Evolutionary conservation across 2,329 filamentous ascomycete genomes (phyloP).

Genomic region (Cladophialophora yegresii): DNA sequence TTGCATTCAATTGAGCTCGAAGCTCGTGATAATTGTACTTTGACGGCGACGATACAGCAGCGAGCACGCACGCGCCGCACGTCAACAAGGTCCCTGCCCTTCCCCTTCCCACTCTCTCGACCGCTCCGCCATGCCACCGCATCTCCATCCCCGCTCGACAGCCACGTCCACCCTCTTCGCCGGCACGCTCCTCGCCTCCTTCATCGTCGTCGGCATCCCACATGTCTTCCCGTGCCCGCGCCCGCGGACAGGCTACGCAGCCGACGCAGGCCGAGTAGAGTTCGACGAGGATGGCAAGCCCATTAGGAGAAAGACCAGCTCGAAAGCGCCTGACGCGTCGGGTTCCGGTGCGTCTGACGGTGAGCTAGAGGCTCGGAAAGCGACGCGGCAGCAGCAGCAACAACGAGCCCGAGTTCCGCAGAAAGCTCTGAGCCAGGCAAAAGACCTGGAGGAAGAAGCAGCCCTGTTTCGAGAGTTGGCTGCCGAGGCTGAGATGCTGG

Average conservation of each 20-base stretch:
- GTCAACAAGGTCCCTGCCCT: background rate
- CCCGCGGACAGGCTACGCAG: conserved; percentile 71
- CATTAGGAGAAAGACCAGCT: conserved; percentile 40
- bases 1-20: background rate
- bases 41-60: background rate
- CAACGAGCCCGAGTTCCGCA: background rate
- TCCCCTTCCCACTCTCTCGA: background rate
- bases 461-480: conserved; percentile 48
- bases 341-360: no score
- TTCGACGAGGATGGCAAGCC: conserved; percentile 49
- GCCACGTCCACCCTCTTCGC: conserved; percentile 94
- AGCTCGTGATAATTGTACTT: background rate
- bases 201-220: conserved; percentile 87
- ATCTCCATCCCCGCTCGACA: conserved; percentile 89
- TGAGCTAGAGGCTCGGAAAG: conserved; percentile 1
- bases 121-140: conserved; percentile 48
- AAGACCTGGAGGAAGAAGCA: conserved; percentile 46
- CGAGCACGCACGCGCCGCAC: background rate
- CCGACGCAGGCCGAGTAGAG: conserved; percentile 61
- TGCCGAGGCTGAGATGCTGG: conserved; percentile 45
- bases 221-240: conserved; percentile 91
- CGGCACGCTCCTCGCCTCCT: conserved; percentile 83
- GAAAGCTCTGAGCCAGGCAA: conserved; percentile 16
- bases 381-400: conserved; percentile 27
- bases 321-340: background rate